Conservation (phyloP, 495 filamentous ascomycete genomes). For the Penicillium ochrochloron region DNA sequence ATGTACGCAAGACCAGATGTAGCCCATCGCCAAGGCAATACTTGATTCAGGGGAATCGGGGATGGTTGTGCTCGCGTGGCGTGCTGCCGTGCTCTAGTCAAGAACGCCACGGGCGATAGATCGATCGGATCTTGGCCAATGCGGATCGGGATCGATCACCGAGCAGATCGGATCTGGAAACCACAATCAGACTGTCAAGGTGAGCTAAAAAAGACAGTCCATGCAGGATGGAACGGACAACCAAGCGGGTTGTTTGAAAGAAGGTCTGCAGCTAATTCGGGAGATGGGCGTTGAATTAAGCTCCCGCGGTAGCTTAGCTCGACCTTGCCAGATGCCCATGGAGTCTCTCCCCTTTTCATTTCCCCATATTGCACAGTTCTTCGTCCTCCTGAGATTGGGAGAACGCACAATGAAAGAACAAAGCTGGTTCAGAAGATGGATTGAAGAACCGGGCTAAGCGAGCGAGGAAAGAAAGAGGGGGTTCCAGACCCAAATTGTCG, state of each 20-base stretch:
- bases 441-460: constrained; percentile 10
- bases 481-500: constrained; percentile 21
- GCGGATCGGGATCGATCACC: constrained; percentile 24
- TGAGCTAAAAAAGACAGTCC: not conserved
- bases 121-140: constrained; percentile 16
- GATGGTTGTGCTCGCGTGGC: not conserved
- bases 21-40: not conserved
- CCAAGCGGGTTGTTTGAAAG: not conserved
- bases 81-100: not conserved
- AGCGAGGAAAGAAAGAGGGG: constrained; percentile 18
- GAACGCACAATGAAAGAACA: not conserved
- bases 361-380: not conserved
- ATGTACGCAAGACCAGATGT: not conserved
- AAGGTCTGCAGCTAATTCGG: not conserved
- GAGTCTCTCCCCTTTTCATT: not conserved
- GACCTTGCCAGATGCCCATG: constrained; percentile 12
- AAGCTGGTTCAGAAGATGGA: constrained; percentile 43
- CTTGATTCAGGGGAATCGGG: not conserved
- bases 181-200: not conserved
- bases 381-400: not conserved
- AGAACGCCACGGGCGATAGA: constrained; percentile 10
- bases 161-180: constrained; percentile 17
- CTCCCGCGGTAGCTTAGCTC: constrained; percentile 12
- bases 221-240: not conserved
- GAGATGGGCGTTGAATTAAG: constrained; percentile 4